Evolutionary conservation across 2,329 filamentous ascomycete genomes (phyloP).

Genomic region (Tympanopsis confertula): DNA sequence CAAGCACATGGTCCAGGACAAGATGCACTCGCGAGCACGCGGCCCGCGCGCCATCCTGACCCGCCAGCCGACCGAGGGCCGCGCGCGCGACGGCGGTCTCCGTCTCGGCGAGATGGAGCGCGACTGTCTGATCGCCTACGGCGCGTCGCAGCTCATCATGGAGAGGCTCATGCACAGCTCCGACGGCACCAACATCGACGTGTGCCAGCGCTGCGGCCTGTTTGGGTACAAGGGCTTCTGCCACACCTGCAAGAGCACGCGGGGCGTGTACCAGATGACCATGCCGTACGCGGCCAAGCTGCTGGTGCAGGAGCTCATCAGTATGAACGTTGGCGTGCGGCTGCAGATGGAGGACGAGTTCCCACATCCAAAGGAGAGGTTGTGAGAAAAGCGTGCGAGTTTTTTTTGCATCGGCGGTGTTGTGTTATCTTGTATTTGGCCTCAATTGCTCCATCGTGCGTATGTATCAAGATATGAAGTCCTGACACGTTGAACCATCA

Average conservation of each 20-base stretch:
- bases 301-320: slow-evolving; percentile 87
- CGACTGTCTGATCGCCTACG: slow-evolving; percentile 94
- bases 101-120: slow-evolving; percentile 97
- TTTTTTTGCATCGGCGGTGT: too few relatives aligned
- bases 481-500: too few relatives aligned
- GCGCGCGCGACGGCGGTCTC: slow-evolving; percentile 81
- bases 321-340: slow-evolving; percentile 95
- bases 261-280: slow-evolving; percentile 79
- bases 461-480: too few relatives aligned
- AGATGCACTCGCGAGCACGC: slow-evolving; percentile 92
- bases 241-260: slow-evolving; percentile 77
- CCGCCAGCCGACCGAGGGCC: slow-evolving; percentile 88
- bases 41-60: slow-evolving; percentile 87
- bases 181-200: slow-evolving; percentile 81
- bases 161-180: slow-evolving; percentile 91
- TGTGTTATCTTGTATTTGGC: too few relatives aligned
- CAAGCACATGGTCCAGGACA: slow-evolving; percentile 99
- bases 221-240: slow-evolving; percentile 96
- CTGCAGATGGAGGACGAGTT: slow-evolving; percentile 92
- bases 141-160: slow-evolving; percentile 79
- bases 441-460: too few relatives aligned
- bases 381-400: too few relatives aligned
- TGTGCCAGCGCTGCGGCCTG: slow-evolving; percentile 86
- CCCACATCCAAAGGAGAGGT: slow-evolving; percentile 57
- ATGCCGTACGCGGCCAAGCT: slow-evolving; percentile 97